Conservation (phyloP, 169 alveolate genomes). For the Plasmodium reichenowi region DNA sequence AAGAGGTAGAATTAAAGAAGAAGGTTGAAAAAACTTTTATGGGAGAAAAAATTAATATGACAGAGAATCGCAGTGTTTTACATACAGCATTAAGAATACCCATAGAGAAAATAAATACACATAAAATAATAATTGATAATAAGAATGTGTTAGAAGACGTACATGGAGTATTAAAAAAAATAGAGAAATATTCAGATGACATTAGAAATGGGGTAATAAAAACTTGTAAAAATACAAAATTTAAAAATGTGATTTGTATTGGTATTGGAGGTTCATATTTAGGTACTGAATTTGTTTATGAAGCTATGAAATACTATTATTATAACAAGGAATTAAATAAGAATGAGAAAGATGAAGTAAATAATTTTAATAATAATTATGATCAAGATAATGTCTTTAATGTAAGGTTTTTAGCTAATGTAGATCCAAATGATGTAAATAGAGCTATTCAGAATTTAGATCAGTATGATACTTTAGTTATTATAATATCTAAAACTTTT, state of each 20-base stretch:
- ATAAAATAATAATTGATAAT: conserved; percentile 80
- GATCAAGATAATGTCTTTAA: conserved; percentile 54
- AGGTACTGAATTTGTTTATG: conserved; percentile 95
- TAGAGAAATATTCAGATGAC: conserved; percentile 82
- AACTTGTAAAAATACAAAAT: conserved; percentile 94
- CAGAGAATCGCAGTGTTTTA: conserved; percentile 96
- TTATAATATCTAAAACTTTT: conserved; percentile 98
- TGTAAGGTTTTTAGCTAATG: conserved; percentile 97
- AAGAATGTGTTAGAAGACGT: conserved; percentile 80
- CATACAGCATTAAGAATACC: conserved; percentile 97
- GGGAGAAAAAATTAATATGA: conserved; percentile 94
- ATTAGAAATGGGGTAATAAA: conserved; percentile 90
- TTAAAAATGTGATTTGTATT: conserved; percentile 93
- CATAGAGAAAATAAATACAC: conserved; percentile 75
- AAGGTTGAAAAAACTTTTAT: conserved; percentile 82
- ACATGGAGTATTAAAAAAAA: conserved; percentile 83
- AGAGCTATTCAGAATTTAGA: conserved; percentile 94
- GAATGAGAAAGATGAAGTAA: conserved; percentile 2
- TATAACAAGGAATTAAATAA: conserved; percentile 19
- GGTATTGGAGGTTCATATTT: conserved; percentile 99
- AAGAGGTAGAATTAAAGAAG: conserved; percentile 64
- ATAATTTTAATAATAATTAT: conserved; percentile 1
- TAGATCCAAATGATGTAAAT: conserved; percentile 97
- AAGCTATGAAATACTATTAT: conserved; percentile 92
- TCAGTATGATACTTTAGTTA: conserved; percentile 84